Evolutionary conservation across 192 early-diverging fungal genomes (phyloP), one percentile per base, ranked within the genome.

Genomic region (Umbelopsis sp.): DNA sequence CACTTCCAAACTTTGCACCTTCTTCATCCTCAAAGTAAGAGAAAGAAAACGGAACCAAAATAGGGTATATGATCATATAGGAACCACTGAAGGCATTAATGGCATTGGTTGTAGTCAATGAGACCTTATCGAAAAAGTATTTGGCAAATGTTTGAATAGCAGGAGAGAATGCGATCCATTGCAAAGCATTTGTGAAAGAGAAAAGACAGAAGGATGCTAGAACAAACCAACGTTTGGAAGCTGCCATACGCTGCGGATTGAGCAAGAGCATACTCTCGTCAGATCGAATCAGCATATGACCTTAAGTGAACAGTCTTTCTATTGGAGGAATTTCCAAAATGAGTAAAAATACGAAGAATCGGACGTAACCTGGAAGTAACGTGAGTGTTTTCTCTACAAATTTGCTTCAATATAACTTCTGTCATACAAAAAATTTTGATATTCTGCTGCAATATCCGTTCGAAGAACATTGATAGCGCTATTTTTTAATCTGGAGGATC

Each of bases 141-240:
- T 75, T 41, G 17, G 56, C 74, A 77, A 83, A 83, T 10, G 78
- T 71, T 70, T 79, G 81, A 65, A 83, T 69, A 45, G 77, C 81
- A 6, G 82, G 82, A 11, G 80, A 74, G 66, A 83, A 83, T 9
- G 82, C 78, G 16, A 83, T 80, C 82, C 82, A 83, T 65, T 81
- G 69, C 45, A 75, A 53, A 8, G 77, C 76, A 41, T 52, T 79
- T 25, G 77, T 72, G 47, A 83, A 81, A 1, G 77, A 76, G 44
- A 81, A 71, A 1, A 76, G 24, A 6, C 77, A 83, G 65, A 83
- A 81, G 12, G 78, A 68, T 31, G 77, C 67, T 22, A 83, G 51
- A n/a, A 83, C 69, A 43, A 75, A 44, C 70, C 76, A 80, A 44
- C 81, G 79, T 3, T 36, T 34, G 4, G 56, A 17, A 10, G 9